Evolutionary conservation across 768 basidiomycete species (phyloP).

Genomic region (Lactarius indigo): DNA sequence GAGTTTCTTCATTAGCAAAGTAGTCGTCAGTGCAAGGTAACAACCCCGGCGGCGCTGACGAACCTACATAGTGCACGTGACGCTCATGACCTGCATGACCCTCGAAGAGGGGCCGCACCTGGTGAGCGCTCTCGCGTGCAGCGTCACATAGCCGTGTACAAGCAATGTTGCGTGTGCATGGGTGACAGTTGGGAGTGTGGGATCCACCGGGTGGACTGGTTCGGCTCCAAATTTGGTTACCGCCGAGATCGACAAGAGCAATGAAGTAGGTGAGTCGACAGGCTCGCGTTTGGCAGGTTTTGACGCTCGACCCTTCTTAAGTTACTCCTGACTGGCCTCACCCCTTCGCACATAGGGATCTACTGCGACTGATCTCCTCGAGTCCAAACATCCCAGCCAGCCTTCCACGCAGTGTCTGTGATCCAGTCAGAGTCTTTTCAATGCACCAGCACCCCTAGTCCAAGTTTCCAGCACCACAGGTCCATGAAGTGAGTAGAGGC

Average conservation of each 20-base stretch:
- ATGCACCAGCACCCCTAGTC: too few species aligned
- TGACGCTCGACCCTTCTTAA: conserved; percentile 26
- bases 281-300: conserved; percentile 45
- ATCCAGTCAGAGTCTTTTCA: too few species aligned
- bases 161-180: conserved; percentile 54
- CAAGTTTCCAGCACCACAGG: too few species aligned
- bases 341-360: neutral
- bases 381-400: neutral
- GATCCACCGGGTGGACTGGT: conserved; percentile 62
- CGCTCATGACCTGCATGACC: conserved; percentile 52
- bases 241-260: conserved; percentile 52
- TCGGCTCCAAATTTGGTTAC: conserved; percentile 62
- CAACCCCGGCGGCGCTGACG: conserved; percentile 38
- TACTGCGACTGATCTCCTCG: conserved; percentile 2
- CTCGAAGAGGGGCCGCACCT: conserved; percentile 58
- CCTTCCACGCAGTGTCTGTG: too few species aligned
- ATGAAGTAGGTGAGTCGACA: conserved; percentile 39
- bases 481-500: too few species aligned
- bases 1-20: conserved; percentile 26
- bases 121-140: conserved; percentile 54
- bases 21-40: conserved; percentile 4
- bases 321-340: neutral
- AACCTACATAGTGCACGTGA: conserved; percentile 57
- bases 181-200: conserved; percentile 70
- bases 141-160: conserved; percentile 59